Percentiles rank a stretch among this genome's conserved stretches.
Evolutionary conservation across 345 rosid species (phyloP).

Genomic region (Stellera chamaejasme): DNA sequence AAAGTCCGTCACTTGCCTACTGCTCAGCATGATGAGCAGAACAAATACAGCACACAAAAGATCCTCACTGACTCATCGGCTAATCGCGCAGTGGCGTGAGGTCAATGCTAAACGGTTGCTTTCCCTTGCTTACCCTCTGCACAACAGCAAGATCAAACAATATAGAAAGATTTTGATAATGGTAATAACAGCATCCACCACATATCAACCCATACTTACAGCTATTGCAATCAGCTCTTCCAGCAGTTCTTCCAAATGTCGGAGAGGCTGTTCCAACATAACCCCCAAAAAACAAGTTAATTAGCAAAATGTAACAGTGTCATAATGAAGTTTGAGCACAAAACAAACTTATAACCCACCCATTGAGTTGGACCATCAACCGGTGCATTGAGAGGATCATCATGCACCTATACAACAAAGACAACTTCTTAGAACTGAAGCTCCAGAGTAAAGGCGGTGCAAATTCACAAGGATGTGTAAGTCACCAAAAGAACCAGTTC

Average conservation of each 20-base stretch:
- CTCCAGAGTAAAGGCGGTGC: not conserved
- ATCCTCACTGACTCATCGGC: not conserved
- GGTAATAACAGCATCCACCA: not conserved
- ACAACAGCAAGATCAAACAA: conserved; percentile 1
- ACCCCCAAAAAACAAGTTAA: conserved; percentile 2
- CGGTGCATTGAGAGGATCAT: conserved; percentile 89
- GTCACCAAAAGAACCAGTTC: too few species aligned
- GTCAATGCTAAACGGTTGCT: conserved; percentile 62
- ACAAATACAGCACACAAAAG: too few species aligned
- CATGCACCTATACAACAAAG: conserved; percentile 68
- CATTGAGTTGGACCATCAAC: conserved; percentile 99
- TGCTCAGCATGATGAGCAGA: too few species aligned
- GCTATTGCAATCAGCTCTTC: conserved; percentile 86
- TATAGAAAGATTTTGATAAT: not conserved
- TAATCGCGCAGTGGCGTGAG: conserved; percentile 66
- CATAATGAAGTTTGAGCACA: not conserved
- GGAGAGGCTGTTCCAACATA: conserved; percentile 51
- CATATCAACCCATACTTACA: conserved; percentile 40
- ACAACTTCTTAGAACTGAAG: conserved; percentile 10
- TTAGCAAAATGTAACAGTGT: not conserved
- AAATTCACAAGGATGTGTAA: too few species aligned
- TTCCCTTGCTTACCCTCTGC: conserved; percentile 88
- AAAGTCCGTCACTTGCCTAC: too few species aligned
- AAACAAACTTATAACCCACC: conserved; percentile 44
- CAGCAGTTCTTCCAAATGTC: conserved; percentile 82